phyloP scores from a whole-genome alignment of 2,329 filamentous ascomycete species.

The Thelonectria blattea region DNA sequence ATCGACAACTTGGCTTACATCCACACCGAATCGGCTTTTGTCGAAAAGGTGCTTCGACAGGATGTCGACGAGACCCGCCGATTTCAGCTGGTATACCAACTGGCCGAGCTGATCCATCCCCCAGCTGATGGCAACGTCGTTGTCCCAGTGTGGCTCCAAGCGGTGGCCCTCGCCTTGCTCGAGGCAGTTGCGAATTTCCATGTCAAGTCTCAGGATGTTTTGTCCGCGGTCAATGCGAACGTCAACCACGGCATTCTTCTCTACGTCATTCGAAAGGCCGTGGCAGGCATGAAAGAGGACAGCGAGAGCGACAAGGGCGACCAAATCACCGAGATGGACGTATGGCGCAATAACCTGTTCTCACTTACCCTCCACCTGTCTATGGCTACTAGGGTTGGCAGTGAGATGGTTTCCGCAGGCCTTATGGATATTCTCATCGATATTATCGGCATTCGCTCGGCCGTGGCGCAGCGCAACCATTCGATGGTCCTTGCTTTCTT shows the following conservation, averaged over 20 bases:
- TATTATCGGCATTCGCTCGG: constrained; percentile 81
- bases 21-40: constrained; percentile 80
- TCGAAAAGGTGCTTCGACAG: constrained; percentile 83
- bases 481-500: constrained; percentile 85
- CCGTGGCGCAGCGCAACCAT: constrained; percentile 82
- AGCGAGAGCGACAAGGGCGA: constrained; percentile 59
- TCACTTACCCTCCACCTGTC: constrained; percentile 84
- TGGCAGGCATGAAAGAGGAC: constrained; percentile 76
- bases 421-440: constrained; percentile 90
- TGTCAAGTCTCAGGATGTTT: constrained; percentile 78
- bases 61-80: constrained; percentile 89
- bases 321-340: constrained; percentile 72
- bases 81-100: constrained; percentile 88
- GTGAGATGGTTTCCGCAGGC: constrained; percentile 86
- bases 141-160: constrained; percentile 79
- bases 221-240: constrained; percentile 89
- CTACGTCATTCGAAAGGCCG: constrained; percentile 89
- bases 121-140: constrained; percentile 70
- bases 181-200: constrained; percentile 86
- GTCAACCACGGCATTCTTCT: constrained; percentile 96
- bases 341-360: constrained; percentile 91
- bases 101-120: constrained; percentile 89
- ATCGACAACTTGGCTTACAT: constrained; percentile 93
- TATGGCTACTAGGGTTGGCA: constrained; percentile 74
- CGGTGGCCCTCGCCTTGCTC: constrained; percentile 78